phyloP scores from a whole-genome alignment of 176 grass and related monocot species.

The Hsuehochloa calcarea region DNA sequence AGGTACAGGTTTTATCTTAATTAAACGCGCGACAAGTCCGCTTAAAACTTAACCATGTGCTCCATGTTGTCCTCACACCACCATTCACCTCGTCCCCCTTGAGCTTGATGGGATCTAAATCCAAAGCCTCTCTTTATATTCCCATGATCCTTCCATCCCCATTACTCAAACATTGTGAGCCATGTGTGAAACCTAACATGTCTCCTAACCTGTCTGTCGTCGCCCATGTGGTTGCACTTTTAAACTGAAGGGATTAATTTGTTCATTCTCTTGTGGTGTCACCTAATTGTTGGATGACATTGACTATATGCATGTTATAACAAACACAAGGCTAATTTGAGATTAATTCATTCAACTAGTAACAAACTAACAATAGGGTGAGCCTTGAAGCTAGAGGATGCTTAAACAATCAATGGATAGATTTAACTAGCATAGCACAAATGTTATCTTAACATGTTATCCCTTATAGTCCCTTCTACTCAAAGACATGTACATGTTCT shows the following conservation, averaged over 20 bases:
- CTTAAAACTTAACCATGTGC: constrained; percentile 53
- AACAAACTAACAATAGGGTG: background rate
- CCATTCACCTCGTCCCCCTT: constrained; percentile 18
- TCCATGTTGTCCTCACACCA: constrained; percentile 46
- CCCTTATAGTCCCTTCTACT: constrained; percentile 46
- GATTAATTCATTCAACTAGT: background rate
- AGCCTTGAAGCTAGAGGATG: background rate
- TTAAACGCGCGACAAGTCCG: constrained; percentile 36
- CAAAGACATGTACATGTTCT: constrained; percentile 64
- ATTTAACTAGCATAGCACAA: background rate
- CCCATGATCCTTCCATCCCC: constrained; percentile 65
- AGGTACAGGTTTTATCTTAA: constrained; percentile 53
- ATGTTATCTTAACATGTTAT: constrained; percentile 26
- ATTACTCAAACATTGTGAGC: constrained; percentile 48
- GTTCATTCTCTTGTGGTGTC: constrained; percentile 26
- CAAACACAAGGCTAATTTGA: constrained; percentile 18
- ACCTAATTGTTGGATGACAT: constrained; percentile 19
- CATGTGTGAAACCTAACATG: constrained; percentile 78
- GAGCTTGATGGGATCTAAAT: constrained; percentile 76
- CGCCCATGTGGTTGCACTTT: constrained; percentile 50
- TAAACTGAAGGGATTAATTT: constrained; percentile 17
- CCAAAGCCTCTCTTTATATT: constrained; percentile 45
- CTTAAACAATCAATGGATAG: background rate
- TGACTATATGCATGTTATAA: constrained; percentile 22
- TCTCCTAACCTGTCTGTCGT: constrained; percentile 42